Evolutionary conservation across 768 basidiomycete genomes (phyloP).

Genomic region (Tricholoma furcatifolium): DNA sequence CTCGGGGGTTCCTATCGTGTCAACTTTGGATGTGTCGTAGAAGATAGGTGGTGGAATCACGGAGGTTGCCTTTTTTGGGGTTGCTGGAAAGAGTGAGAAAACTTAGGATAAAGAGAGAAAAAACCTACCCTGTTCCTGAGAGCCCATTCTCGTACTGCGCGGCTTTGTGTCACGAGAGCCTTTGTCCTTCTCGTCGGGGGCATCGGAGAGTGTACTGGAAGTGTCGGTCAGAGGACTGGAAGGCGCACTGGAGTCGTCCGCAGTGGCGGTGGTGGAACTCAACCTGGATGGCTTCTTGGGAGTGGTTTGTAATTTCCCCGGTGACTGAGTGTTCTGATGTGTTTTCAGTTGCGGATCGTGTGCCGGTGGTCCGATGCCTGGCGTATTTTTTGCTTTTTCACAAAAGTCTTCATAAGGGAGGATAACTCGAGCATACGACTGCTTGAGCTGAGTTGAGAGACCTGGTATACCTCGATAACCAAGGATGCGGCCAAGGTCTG

Average conservation of each 20-base stretch:
- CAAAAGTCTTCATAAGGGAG: conserved; percentile 95
- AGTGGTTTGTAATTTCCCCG: conserved; percentile 22
- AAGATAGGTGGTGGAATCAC: conserved; percentile 45
- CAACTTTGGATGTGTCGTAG: conserved; percentile 43
- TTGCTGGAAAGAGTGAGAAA: conserved; percentile 20
- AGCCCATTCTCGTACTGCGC: conserved; percentile 49
- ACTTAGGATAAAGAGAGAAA: conserved; percentile 11
- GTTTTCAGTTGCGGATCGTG: conserved; percentile 52
- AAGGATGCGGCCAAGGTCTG: conserved; percentile 75
- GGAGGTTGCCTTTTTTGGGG: conserved; percentile 38
- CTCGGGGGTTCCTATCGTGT: conserved; percentile 49
- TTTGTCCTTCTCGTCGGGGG: conserved; percentile 71
- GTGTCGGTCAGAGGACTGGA: conserved; percentile 75
- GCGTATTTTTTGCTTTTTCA: conserved; percentile 68
- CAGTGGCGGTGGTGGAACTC: conserved; percentile 32
- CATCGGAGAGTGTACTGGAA: conserved; percentile 78
- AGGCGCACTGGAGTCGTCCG: conserved; percentile 56
- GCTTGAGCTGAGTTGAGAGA: conserved; percentile 84
- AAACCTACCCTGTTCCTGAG: conserved; percentile 49
- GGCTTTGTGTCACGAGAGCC: conserved; percentile 48
- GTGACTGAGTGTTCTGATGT: conserved; percentile 45
- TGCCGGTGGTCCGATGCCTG: conserved; percentile 45
- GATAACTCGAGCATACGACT: conserved; percentile 87
- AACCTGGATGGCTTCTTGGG: conserved; percentile 31
- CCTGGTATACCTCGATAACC: conserved; percentile 84